Percentiles rank a stretch among this genome's conserved stretches.
Conservation (phyloP, 306 rosid species). For the Cotoneaster glaucophyllus region DNA sequence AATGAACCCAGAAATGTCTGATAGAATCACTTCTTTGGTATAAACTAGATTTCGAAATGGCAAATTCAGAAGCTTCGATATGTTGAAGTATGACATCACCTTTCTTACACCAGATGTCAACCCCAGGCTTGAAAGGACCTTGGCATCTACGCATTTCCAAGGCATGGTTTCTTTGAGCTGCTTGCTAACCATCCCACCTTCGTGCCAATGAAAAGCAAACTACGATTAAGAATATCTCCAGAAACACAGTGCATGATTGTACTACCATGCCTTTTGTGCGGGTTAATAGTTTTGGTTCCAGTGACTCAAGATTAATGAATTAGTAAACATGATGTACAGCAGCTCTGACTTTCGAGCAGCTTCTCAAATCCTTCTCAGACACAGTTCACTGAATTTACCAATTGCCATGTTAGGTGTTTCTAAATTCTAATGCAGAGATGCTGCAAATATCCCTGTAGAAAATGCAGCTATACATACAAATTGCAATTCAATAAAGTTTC, state of each 20-base stretch:
- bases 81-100: constrained; percentile 31
- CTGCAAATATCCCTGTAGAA: too few relatives aligned
- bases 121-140: constrained; percentile 63
- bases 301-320: background rate
- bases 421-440: too few relatives aligned
- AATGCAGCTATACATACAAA: background rate
- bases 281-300: background rate
- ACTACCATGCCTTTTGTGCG: background rate
- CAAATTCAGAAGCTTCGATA: background rate
- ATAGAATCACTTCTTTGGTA: too few relatives aligned
- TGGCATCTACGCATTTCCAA: constrained; percentile 64
- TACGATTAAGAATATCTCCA: background rate
- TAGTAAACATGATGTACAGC: background rate
- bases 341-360: too few relatives aligned
- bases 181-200: constrained; percentile 39
- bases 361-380: too few relatives aligned
- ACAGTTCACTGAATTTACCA: too few relatives aligned
- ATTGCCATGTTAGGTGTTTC: too few relatives aligned
- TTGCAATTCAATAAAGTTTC: background rate
- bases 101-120: constrained; percentile 84
- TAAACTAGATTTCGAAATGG: too few relatives aligned
- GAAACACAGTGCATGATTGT: background rate
- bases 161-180: constrained; percentile 35
- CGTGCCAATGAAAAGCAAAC: constrained; percentile 12
- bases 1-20: background rate